These are phyloP conservation scores for Candida ovalis DNA, from an alignment of 805 yeast genomes.

Conservation along the genomic window DNA sequence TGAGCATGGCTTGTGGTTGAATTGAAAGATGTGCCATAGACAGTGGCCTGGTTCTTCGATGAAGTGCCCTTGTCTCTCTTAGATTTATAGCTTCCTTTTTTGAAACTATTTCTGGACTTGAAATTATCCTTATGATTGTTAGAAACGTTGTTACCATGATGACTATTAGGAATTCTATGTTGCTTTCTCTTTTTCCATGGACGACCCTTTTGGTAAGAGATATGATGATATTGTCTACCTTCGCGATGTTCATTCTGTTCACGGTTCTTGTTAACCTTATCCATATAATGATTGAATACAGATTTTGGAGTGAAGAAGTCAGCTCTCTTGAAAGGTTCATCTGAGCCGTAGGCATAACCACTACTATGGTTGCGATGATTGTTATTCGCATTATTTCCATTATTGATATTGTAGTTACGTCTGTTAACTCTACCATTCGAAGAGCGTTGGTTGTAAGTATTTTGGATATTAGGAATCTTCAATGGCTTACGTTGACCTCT, in stretches of 20 bases:
- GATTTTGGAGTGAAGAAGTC: constrained; percentile 80
- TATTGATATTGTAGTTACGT: constrained; percentile 5
- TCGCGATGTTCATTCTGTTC: constrained; percentile 44
- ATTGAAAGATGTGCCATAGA: background rate
- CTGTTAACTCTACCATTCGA: constrained; percentile 19
- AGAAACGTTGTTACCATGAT: constrained; percentile 9
- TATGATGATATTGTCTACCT: constrained; percentile 26
- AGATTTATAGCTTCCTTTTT: constrained; percentile 3
- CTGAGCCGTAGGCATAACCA: constrained; percentile 15
- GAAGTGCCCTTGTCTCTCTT: background rate
- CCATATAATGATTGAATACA: constrained; percentile 67
- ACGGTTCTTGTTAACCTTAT: constrained; percentile 46
- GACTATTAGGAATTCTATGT: constrained; percentile 19
- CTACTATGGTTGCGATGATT: constrained; percentile 17
- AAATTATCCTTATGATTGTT: constrained; percentile 22
- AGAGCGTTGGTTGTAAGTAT: constrained; percentile 15
- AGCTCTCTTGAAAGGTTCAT: constrained; percentile 44
- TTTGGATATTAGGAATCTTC: constrained; percentile 24
- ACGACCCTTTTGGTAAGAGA: constrained; percentile 22
- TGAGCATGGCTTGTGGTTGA: constrained; percentile 4
- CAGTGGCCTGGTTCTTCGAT: constrained; percentile 3
- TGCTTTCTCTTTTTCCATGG: constrained; percentile 29
- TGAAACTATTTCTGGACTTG: constrained; percentile 11
- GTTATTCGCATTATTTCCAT: constrained; percentile 1
- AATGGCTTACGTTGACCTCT: constrained; percentile 29